These are phyloP conservation scores for Pochonia chlamydosporia DNA, from an alignment of 2,329 filamentous ascomycete species.

Conservation along the genomic window DNA sequence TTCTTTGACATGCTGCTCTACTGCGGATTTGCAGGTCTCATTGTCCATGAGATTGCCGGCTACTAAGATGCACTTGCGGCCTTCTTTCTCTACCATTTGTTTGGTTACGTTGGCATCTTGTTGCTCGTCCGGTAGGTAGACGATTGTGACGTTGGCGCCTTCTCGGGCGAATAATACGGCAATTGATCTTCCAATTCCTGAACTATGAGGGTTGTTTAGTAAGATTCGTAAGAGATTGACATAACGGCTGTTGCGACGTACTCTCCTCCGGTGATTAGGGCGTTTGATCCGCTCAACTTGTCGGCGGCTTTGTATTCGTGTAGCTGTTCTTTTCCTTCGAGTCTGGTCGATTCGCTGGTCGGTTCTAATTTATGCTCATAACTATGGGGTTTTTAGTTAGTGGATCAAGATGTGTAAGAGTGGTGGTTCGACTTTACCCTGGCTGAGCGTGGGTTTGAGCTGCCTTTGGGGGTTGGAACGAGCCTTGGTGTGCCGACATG, in stretches of 20 bases:
- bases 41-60: slow-evolving; percentile 43
- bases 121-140: slow-evolving; percentile 50
- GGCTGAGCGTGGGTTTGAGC: slow-evolving; percentile 31
- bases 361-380: slow-evolving; percentile 33
- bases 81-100: slow-evolving; percentile 43
- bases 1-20: slow-evolving; percentile 47
- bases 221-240: not conserved
- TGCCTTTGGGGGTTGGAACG: slow-evolving; percentile 28
- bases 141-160: slow-evolving; percentile 50
- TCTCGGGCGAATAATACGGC: slow-evolving; percentile 52
- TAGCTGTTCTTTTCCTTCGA: slow-evolving; percentile 31
- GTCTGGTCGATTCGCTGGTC: slow-evolving; percentile 31
- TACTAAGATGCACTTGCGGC: slow-evolving; percentile 40
- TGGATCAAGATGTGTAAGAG: not conserved
- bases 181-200: slow-evolving; percentile 48
- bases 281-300: slow-evolving; percentile 45
- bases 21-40: slow-evolving; percentile 41
- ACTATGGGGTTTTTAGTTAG: slow-evolving; percentile 12
- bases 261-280: slow-evolving; percentile 52
- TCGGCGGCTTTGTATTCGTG: slow-evolving; percentile 36
- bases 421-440: slow-evolving; percentile 21
- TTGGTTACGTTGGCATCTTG: slow-evolving; percentile 49
- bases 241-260: slow-evolving; percentile 23
- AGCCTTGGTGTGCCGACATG: slow-evolving; percentile 19
- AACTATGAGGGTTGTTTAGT: slow-evolving; percentile 23